Conservation (phyloP, 768 basidiomycete genomes). For the Neoboletus magnificus region DNA sequence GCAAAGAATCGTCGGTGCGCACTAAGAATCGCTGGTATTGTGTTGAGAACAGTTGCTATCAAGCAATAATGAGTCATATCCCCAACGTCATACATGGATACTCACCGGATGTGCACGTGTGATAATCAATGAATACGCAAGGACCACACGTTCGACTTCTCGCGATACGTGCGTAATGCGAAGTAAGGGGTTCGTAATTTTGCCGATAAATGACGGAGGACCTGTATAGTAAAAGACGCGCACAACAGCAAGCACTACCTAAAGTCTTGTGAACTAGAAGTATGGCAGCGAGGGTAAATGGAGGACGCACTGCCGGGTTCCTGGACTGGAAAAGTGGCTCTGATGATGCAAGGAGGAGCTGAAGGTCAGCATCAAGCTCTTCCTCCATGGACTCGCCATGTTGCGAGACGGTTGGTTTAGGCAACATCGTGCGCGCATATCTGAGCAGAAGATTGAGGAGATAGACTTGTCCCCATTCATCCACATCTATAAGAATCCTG, state of each 20-base stretch:
- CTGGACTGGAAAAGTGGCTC: conserved; percentile 81
- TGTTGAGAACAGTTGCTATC: conserved; percentile 49
- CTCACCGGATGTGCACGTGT: conserved; percentile 65
- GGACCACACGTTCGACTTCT: conserved; percentile 74
- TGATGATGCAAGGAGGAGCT: conserved; percentile 65
- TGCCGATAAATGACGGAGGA: conserved; percentile 50
- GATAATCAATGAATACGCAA: conserved; percentile 69
- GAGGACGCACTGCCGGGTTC: conserved; percentile 73
- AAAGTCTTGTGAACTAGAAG: neutral
- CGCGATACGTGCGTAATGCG: conserved; percentile 63
- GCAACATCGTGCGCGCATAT: conserved; percentile 84
- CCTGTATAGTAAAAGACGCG: conserved; percentile 74
- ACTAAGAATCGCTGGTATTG: conserved; percentile 69
- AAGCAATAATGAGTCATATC: neutral
- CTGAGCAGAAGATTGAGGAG: conserved; percentile 73
- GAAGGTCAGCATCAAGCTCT: conserved; percentile 75
- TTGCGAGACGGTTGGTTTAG: conserved; percentile 46
- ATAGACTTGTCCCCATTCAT: conserved; percentile 95
- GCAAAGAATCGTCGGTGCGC: conserved; percentile 59
- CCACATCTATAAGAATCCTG: conserved; percentile 79
- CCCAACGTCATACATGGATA: neutral
- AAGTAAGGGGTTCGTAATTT: conserved; percentile 69
- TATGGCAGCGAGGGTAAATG: neutral
- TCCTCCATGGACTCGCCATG: conserved; percentile 37
- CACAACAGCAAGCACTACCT: conserved; percentile 80